Evolutionary conservation across 192 early-diverging fungal genomes (phyloP), one percentile per base, ranked within the genome.

Genomic region (Mortierella claussenii): DNA sequence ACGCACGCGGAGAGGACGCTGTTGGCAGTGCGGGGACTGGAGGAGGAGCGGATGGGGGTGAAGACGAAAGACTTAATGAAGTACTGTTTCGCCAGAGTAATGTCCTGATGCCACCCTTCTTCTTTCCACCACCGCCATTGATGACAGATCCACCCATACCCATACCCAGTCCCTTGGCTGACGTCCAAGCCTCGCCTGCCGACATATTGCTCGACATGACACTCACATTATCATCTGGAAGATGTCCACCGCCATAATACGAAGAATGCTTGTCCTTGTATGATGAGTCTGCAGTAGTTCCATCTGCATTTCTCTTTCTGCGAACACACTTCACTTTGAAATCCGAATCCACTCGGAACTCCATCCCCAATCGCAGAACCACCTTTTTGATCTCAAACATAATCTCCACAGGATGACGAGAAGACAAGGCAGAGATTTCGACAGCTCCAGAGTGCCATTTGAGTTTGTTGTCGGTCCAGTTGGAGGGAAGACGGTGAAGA

Each of bases 371-470:
- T 9, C 63, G 43, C 24, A 74, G 54, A 42, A 88, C 76, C 0
- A 86, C 85, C 59, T 86, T 85, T 55, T 90, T 88, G 37, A 93
- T 84, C 17, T 89, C 85, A 31, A 82, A 83, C 55, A 92, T 88
- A 42, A 93, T 79, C 57, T 90, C 89, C 24, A 86, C 83, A 17
- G 92, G 92, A 24, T 86, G 74, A 50, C 87, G 69, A 27, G 86
- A 83, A 20, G 90, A 91, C 53, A 93, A 79, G 5, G 90, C 90
- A 40, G 85, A 82, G 21, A 89, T 86, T 40, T 92, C 90, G 2
- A 93, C 88, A 8, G 88, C 92, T 54, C 92, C 92, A 51, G 90
- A 89, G 66, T 92, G 89, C 48, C 85, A 84, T 31, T 88, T 87
- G 76, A 93, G 86, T 58, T 92, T 89, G 42, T 83, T 83, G 43